These are phyloP conservation scores for Ganoderma resinaceum DNA, from an alignment of 1,284 basidiomycete genomes.

Conservation along the genomic window DNA sequence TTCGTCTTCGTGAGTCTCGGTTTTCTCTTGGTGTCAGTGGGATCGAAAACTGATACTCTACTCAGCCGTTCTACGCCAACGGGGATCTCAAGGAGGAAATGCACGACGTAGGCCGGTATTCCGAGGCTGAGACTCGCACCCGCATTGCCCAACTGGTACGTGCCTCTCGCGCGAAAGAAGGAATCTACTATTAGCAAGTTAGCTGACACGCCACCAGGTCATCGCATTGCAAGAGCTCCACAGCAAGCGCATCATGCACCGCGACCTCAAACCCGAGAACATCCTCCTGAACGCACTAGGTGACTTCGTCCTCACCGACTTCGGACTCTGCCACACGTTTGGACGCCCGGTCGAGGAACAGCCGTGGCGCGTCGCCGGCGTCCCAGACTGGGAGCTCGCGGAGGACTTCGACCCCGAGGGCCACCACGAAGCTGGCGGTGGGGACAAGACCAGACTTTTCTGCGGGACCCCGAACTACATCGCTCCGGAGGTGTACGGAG, in stretches of 20 bases:
- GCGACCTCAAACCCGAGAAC: conserved; percentile 60
- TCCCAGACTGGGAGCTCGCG: neutral
- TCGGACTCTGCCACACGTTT: conserved; percentile 69
- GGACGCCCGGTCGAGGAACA: conserved; percentile 45
- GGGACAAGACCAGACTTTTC: conserved; percentile 4
- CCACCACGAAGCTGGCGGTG: neutral
- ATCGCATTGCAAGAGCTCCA: conserved; percentile 46
- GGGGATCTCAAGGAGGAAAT: neutral
- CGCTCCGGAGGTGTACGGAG: conserved; percentile 62
- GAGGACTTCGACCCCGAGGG: neutral
- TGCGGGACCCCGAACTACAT: conserved; percentile 55
- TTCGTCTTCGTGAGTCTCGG: neutral
- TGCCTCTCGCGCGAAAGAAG: neutral
- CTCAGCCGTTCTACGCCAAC: neutral
- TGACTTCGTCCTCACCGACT: conserved; percentile 65
- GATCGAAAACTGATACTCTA: neutral
- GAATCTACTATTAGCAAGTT: neutral
- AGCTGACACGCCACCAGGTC: conserved; percentile 47
- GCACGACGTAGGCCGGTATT: neutral
- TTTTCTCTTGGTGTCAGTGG: neutral
- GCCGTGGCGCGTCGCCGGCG: conserved; percentile 43
- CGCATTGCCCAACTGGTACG: conserved; percentile 36
- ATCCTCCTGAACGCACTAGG: conserved; percentile 55
- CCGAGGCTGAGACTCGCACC: conserved; percentile 15
- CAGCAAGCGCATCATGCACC: conserved; percentile 45